These are phyloP conservation scores for Nematocida sp. DNA, from an alignment of 371 early-diverging fungal species.

Conservation along the genomic window DNA sequence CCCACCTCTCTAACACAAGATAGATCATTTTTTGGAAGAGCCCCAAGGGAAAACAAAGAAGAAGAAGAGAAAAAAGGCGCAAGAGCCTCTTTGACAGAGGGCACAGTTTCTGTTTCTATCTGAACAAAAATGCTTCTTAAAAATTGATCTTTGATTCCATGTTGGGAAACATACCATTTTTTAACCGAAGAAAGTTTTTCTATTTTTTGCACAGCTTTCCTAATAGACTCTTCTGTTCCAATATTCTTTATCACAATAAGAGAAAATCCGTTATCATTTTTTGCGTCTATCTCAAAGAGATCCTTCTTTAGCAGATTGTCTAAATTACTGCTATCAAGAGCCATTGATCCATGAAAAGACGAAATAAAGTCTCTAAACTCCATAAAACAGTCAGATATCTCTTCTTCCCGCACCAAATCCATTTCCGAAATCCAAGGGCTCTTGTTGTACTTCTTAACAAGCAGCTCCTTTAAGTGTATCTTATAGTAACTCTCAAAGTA, in stretches of 20 bases:
- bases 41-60: background rate
- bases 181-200: background rate
- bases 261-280: background rate
- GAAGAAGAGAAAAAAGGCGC: background rate
- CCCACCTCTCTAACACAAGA: conserved; percentile 2
- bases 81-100: conserved; percentile 6
- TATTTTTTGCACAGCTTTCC: background rate
- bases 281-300: conserved; percentile 16
- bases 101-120: background rate
- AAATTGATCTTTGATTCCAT: background rate
- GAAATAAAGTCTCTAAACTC: conserved; percentile 52
- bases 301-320: conserved; percentile 10
- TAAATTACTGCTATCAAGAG: conserved; percentile 2
- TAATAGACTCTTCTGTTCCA: background rate
- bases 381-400: conserved; percentile 30
- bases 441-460: conserved; percentile 15
- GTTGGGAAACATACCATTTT: conserved; percentile 20
- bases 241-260: conserved; percentile 20
- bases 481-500: conserved; percentile 38
- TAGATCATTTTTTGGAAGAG: background rate
- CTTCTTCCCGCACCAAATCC: background rate
- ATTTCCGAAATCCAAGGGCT: conserved; percentile 23
- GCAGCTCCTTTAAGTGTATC: conserved; percentile 12
- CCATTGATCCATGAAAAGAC: background rate
- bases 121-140: conserved; percentile 20